Conservation (phyloP, 768 basidiomycete species). For the Macrolepiota albuminosa region DNA sequence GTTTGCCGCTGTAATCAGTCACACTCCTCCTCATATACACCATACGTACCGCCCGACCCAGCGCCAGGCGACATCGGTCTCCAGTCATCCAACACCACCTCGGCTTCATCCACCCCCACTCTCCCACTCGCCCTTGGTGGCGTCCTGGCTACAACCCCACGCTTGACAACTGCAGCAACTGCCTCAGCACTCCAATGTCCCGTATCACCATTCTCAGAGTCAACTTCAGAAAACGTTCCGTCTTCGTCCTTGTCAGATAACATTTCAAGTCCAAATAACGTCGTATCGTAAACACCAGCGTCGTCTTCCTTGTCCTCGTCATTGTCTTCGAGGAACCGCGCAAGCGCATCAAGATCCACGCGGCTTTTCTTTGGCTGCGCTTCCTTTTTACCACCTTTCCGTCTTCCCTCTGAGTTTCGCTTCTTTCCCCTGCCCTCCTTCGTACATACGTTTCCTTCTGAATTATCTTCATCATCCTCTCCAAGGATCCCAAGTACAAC, state of each 20-base stretch:
- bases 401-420: background rate
- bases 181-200: background rate
- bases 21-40: conserved; percentile 35
- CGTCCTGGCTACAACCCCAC: background rate
- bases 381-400: conserved; percentile 1
- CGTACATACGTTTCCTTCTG: conserved; percentile 5
- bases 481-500: conserved; percentile 29
- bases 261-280: conserved; percentile 12
- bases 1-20: conserved; percentile 19
- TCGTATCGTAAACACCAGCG: conserved; percentile 2
- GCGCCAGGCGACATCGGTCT: conserved; percentile 20
- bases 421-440: background rate
- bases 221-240: background rate
- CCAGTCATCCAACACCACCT: conserved; percentile 17
- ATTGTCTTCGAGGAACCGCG: conserved; percentile 40
- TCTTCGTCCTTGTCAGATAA: conserved; percentile 11
- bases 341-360: conserved; percentile 55
- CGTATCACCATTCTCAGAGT: conserved; percentile 14
- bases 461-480: conserved; percentile 16
- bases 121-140: background rate
- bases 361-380: conserved; percentile 27
- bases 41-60: background rate
- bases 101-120: conserved; percentile 2
- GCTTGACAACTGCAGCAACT: background rate
- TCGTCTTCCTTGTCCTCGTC: conserved; percentile 8